Base-by-base conservation (phyloP, 495 filamentous ascomycete species). In the Beverwykella pulmonaria region DNA sequence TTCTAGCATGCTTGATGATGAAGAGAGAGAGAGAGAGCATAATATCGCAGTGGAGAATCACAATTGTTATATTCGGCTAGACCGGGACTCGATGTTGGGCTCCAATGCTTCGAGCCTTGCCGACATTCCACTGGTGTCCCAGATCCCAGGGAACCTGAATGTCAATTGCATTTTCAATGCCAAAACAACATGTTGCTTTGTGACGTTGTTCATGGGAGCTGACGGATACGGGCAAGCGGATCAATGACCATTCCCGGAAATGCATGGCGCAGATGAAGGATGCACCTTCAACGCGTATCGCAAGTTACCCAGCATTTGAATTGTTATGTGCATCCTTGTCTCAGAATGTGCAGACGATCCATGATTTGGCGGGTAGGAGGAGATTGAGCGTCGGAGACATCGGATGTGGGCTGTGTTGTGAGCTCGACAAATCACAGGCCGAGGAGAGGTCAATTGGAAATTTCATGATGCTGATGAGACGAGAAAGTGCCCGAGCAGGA, bases 321-420 rank as follows among this genome's bases (percentile, higher is more conserved):
- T 53, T 55, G 30, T 29, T 36, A 27, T 55, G 53, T 15, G 26
- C 62, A 52, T 41, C 53, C 62, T 12, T 59, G 62, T 65, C 62
- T 52, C 26, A 39, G 32, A 15, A 34, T 34, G 50, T 23, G 36
- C 52, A 65, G 20, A 50, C 54, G 54, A 59, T 44, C 53, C 63
- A 44, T 54, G 55, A 53, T 52, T 59, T 23, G 53, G 41, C 30
- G n/a, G 34, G 41, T 32, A 20, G 54, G 1, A 58, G 44, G 44
- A 52, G 53, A 10, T 10, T 53, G 22, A 25, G 59, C n/a, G 47
- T 26, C 46, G 63, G 54, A 54, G 47, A 20, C 63, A 25, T 67
- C 63, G 63, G 63, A 55, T 47, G 57, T 23, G 63, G 49, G 49
- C 34, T 53, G 55, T 3, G 19, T n/a, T 34, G 36, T 27, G 52